A percentile compares a stretch with the other conserved stretches of the same genome.
Conservation (phyloP, 2,329 filamentous ascomycete species). For the Drechslerella coelobrocha region DNA sequence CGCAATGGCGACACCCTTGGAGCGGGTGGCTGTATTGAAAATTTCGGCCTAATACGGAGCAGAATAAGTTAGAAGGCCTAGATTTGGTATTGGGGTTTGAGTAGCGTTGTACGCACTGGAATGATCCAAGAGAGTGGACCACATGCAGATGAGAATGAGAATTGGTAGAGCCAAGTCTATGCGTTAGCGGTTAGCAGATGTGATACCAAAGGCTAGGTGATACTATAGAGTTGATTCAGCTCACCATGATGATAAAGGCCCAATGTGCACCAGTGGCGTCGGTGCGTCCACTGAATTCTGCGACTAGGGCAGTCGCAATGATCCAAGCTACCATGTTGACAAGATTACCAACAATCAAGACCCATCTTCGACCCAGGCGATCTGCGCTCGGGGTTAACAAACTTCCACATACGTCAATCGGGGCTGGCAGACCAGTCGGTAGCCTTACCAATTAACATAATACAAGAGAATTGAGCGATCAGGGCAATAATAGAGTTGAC, state of each 20-base stretch:
- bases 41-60: constrained; percentile 67
- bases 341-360: constrained; percentile 74
- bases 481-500: constrained; percentile 76
- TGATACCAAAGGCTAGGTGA: background rate
- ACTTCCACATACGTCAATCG: background rate
- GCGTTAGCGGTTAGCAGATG: background rate
- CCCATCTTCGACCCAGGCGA: constrained; percentile 72
- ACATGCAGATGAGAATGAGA: constrained; percentile 74
- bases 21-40: constrained; percentile 77
- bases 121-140: constrained; percentile 71
- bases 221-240: constrained; percentile 55
- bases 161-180: constrained; percentile 78
- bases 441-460: constrained; percentile 62
- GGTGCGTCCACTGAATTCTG: constrained; percentile 67
- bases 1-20: constrained; percentile 76
- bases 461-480: constrained; percentile 72
- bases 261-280: constrained; percentile 66
- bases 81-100: background rate
- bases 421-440: background rate
- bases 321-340: constrained; percentile 76
- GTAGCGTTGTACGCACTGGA: constrained; percentile 52
- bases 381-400: constrained; percentile 63
- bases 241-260: constrained; percentile 72
- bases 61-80: constrained; percentile 60
- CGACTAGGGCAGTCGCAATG: constrained; percentile 66